Evolutionary conservation across 2,329 filamentous ascomycete species (phyloP).

Genomic region (Arthrobotrys pseudoclavata): DNA sequence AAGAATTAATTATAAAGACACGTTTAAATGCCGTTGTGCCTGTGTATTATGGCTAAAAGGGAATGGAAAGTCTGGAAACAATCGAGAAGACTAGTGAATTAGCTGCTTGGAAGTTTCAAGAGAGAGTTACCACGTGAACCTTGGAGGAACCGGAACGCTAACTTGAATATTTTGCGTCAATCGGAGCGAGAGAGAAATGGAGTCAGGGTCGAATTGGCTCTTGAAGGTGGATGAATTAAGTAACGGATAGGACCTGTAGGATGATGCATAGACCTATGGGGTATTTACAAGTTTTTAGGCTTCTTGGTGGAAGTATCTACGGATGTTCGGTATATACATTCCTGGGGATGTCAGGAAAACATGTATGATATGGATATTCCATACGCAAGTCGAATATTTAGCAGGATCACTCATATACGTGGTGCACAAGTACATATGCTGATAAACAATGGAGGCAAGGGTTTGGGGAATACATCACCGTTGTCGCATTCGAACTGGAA

Average conservation of each 20-base stretch:
- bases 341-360: conserved; percentile 3
- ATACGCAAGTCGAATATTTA: not conserved
- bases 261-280: conserved; percentile 27
- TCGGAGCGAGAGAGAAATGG: conserved; percentile 13
- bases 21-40: conserved; percentile 6
- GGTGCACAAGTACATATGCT: too few species aligned
- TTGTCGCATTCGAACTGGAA: conserved; percentile 6
- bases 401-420: too few species aligned
- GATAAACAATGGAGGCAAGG: too few species aligned
- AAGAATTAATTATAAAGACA: conserved; percentile 30
- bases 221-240: conserved; percentile 32
- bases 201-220: not conserved
- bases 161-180: conserved; percentile 8
- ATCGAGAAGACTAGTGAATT: not conserved
- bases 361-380: conserved; percentile 10
- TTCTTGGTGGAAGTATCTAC: conserved; percentile 13
- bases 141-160: not conserved
- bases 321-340: conserved; percentile 7
- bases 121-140: conserved; percentile 16
- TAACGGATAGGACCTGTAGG: conserved; percentile 12
- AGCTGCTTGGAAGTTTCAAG: too few species aligned
- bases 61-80: conserved; percentile 15
- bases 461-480: too few species aligned
- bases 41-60: conserved; percentile 26
- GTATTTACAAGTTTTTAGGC: conserved; percentile 19